These are phyloP conservation scores for Ustilago shanxiensis DNA, from an alignment of 1,284 basidiomycete genomes.

Conservation along the genomic window DNA sequence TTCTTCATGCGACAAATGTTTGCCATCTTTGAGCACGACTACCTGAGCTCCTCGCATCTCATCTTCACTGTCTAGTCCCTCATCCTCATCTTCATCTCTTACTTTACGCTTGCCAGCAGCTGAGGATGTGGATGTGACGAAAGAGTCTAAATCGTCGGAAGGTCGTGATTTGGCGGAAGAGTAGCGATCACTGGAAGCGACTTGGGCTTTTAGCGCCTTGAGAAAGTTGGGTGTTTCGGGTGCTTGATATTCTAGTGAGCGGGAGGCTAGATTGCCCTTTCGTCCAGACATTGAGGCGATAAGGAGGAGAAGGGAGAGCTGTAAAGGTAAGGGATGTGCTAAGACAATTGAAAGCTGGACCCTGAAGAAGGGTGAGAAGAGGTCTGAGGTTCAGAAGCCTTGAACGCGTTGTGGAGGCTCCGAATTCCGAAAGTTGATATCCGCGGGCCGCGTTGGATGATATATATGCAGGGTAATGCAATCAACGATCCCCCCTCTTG, in stretches of 20 bases:
- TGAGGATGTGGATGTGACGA: slow-evolving; percentile 19
- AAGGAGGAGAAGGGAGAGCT: not conserved
- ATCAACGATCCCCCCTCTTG: not conserved
- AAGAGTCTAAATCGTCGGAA: slow-evolving; percentile 23
- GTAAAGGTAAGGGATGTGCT: not conserved
- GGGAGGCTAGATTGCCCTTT: slow-evolving; percentile 25
- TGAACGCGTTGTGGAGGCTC: slow-evolving; percentile 3
- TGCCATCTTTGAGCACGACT: slow-evolving; percentile 60
- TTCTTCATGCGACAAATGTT: slow-evolving; percentile 53
- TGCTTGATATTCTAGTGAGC: slow-evolving; percentile 35
- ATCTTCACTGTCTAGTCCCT: slow-evolving; percentile 38
- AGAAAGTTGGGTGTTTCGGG: slow-evolving; percentile 40
- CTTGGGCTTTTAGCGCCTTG: slow-evolving; percentile 40
- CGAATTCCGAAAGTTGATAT: slow-evolving; percentile 1
- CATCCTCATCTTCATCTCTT: not conserved
- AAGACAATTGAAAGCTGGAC: slow-evolving; percentile 16
- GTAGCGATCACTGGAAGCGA: slow-evolving; percentile 17
- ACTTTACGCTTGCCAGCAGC: slow-evolving; percentile 14
- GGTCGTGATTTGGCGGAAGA: not conserved
- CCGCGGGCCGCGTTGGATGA: not conserved
- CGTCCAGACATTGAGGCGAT: slow-evolving; percentile 26
- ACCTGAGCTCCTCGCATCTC: slow-evolving; percentile 57
- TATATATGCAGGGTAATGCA: not conserved
- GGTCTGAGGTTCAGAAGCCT: not conserved
- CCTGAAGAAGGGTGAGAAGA: slow-evolving; percentile 12